Conservation (phyloP, 2,329 filamentous ascomycete species). For the Purpureocillium lavendulum region DNA sequence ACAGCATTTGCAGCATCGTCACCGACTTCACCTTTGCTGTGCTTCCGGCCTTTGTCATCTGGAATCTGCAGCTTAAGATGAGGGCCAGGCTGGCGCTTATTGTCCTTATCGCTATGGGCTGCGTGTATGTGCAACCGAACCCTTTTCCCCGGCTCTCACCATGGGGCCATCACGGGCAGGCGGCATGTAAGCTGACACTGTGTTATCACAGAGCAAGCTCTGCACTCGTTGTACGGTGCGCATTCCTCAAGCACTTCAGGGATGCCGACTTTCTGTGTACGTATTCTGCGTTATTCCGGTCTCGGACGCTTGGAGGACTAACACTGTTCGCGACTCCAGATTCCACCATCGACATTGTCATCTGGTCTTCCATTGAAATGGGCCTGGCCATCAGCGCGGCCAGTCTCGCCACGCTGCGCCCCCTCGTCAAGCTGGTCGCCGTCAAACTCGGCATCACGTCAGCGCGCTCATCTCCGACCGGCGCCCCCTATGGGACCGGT, state of each 20-base stretch:
- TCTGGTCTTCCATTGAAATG: slow-evolving; percentile 2
- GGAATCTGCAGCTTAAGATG: slow-evolving; percentile 43
- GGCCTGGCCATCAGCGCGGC: slow-evolving; percentile 1
- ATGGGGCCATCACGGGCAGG: too few species aligned
- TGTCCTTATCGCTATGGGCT: slow-evolving; percentile 47
- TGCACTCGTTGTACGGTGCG: slow-evolving; percentile 1
- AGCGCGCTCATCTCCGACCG: neutral
- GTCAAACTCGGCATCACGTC: neutral
- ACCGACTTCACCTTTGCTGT: slow-evolving; percentile 43
- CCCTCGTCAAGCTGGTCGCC: neutral
- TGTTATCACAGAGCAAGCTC: neutral
- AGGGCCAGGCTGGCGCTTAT: slow-evolving; percentile 43
- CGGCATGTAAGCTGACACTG: neutral
- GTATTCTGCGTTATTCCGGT: neutral
- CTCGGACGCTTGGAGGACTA: neutral
- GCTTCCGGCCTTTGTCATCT: slow-evolving; percentile 44
- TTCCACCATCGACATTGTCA: neutral
- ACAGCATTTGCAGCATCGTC: slow-evolving; percentile 38
- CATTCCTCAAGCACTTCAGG: neutral
- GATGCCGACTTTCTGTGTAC: slow-evolving; percentile 1
- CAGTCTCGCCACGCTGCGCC: neutral
- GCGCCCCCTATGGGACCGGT: neutral
- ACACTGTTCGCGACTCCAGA: neutral
- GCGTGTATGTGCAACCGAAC: slow-evolving; percentile 25
- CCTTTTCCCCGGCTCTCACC: neutral